Evolutionary conservation across 139 green algal species (phyloP).

Genomic region (Chlamydomonas schloesseri): DNA sequence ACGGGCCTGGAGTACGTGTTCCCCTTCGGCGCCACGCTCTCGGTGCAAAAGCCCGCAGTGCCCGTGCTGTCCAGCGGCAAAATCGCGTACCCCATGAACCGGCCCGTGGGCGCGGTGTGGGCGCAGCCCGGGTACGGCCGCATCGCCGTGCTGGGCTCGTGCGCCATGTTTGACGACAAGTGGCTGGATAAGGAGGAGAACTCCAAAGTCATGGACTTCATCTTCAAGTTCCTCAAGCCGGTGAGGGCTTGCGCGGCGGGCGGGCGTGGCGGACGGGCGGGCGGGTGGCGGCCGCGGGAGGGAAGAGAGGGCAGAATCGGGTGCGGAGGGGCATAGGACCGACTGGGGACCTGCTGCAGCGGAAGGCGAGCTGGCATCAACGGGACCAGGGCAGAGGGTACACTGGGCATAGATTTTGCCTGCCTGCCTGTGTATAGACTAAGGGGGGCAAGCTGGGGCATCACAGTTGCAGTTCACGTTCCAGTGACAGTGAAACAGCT

Average conservation of each 20-base stretch:
- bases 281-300: no score
- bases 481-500: no score
- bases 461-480: no score
- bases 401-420: no score
- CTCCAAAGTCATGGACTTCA: slow-evolving; percentile 82
- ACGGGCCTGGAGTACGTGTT: slow-evolving; percentile 82
- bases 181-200: slow-evolving; percentile 94
- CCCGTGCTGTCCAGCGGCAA: slow-evolving; percentile 82
- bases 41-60: slow-evolving; percentile 77
- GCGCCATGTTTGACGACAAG: slow-evolving; percentile 83
- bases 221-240: slow-evolving; percentile 84
- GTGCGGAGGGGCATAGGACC: no score
- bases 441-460: no score
- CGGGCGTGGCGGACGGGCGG: background rate
- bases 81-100: slow-evolving; percentile 84
- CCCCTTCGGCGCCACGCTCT: slow-evolving; percentile 82
- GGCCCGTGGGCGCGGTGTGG: slow-evolving; percentile 78
- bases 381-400: no score
- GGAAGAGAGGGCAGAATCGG: no score
- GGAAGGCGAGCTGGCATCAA: no score
- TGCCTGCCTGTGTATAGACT: no score
- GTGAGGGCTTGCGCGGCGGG: slow-evolving; percentile 40
- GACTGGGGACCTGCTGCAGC: no score
- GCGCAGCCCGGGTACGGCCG: slow-evolving; percentile 65
- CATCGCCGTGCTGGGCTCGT: slow-evolving; percentile 79